These are phyloP conservation scores for Ogataea ramenticola DNA, from an alignment of 805 yeast species.

Conservation along the genomic window DNA sequence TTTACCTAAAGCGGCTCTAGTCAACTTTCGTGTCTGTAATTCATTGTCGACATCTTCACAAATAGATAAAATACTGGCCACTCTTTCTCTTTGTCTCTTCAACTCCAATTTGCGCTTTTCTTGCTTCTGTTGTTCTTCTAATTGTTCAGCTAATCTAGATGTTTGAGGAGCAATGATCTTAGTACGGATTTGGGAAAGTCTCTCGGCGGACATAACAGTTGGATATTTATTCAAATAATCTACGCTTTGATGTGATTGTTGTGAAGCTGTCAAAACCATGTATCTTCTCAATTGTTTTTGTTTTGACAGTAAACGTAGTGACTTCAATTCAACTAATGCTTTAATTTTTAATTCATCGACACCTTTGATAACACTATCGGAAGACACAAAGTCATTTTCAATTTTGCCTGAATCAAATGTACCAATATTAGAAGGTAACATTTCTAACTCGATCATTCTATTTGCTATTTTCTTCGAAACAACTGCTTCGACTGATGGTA, in stretches of 20 bases:
- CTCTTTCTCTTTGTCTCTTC: slow-evolving; percentile 42
- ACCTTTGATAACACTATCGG: slow-evolving; percentile 37
- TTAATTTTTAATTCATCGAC: slow-evolving; percentile 56
- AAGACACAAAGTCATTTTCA: slow-evolving; percentile 29
- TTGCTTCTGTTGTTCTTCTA: slow-evolving; percentile 62
- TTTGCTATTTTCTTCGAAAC: slow-evolving; percentile 47
- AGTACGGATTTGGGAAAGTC: slow-evolving; percentile 60
- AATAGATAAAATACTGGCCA: slow-evolving; percentile 29
- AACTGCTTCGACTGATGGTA: slow-evolving; percentile 41
- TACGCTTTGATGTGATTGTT: slow-evolving; percentile 15
- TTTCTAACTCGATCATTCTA: slow-evolving; percentile 56
- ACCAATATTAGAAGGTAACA: slow-evolving; percentile 64
- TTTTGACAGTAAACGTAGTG: slow-evolving; percentile 55
- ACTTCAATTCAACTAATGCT: slow-evolving; percentile 63
- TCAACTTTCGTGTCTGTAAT: slow-evolving; percentile 22
- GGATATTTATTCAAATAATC: slow-evolving; percentile 46
- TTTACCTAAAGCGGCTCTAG: slow-evolving; percentile 15
- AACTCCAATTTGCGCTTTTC: slow-evolving; percentile 50
- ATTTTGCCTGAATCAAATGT: slow-evolving; percentile 35
- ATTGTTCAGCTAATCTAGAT: slow-evolving; percentile 65
- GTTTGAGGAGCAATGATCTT: slow-evolving; percentile 70
- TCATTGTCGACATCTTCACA: slow-evolving; percentile 24
- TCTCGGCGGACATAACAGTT: slow-evolving; percentile 55
- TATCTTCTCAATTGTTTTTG: slow-evolving; percentile 66
- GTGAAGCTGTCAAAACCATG: slow-evolving; percentile 29